These are phyloP conservation scores for Juglanconis sp. DNA, from an alignment of 2,329 filamentous ascomycete species.

Conservation along the genomic window DNA sequence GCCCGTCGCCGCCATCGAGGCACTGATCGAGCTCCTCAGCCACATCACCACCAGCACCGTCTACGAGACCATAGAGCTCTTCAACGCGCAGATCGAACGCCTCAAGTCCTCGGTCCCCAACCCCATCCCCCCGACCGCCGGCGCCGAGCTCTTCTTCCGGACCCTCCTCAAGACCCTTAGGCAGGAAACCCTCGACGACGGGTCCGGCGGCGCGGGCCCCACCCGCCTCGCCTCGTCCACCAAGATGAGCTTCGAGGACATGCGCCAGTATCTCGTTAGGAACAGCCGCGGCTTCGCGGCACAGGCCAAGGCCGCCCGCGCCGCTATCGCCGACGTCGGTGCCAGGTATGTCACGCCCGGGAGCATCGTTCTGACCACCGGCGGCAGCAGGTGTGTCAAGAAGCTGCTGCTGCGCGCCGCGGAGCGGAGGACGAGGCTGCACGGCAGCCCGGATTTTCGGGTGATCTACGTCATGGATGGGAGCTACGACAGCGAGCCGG, in stretches of 20 bases:
- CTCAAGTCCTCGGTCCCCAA: constrained; percentile 80
- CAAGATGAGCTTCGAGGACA: constrained; percentile 70
- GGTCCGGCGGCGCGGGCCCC: constrained; percentile 23
- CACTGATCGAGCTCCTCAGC: constrained; percentile 78
- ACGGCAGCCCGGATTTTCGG: constrained; percentile 65
- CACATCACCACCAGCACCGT: constrained; percentile 79
- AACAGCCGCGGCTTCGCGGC: constrained; percentile 86
- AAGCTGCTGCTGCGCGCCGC: constrained; percentile 73
- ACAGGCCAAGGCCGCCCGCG: constrained; percentile 78
- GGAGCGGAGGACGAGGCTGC: constrained; percentile 51
- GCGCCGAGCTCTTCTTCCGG: constrained; percentile 92
- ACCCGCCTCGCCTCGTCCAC: constrained; percentile 25
- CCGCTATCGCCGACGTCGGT: constrained; percentile 78
- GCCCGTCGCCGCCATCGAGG: constrained; percentile 68
- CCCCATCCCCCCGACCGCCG: constrained; percentile 86
- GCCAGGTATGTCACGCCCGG: constrained; percentile 76
- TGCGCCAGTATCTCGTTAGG: constrained; percentile 76
- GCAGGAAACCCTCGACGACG: constrained; percentile 39
- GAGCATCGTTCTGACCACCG: constrained; percentile 82
- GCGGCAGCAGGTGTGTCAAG: constrained; percentile 80
- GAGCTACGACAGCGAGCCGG: constrained; percentile 61
- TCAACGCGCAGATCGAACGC: constrained; percentile 67
- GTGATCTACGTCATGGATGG: constrained; percentile 75
- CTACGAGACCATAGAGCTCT: constrained; percentile 86
- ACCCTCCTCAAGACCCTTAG: constrained; percentile 78